These are phyloP conservation scores for Fusarium chaquense DNA, from an alignment of 2,329 filamentous ascomycete genomes.

Conservation along the genomic window DNA sequence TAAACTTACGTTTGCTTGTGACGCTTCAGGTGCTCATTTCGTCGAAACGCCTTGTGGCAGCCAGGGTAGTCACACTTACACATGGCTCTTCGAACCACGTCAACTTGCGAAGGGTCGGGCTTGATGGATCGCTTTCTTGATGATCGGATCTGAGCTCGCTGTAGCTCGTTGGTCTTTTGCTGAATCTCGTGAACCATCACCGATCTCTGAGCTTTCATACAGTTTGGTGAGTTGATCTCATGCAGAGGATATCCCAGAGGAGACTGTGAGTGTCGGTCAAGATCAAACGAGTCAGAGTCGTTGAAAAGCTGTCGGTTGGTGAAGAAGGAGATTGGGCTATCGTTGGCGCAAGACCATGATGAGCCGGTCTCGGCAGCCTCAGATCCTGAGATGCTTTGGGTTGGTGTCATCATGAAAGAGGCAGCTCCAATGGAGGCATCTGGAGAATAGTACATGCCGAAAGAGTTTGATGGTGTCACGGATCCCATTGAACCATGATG, in stretches of 20 bases:
- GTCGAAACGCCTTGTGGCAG: conserved; percentile 63
- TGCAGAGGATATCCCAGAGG: conserved; percentile 52
- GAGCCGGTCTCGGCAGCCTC: conserved; percentile 54
- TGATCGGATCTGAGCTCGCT: conserved; percentile 55
- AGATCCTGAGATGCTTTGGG: conserved; percentile 55
- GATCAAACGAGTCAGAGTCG: conserved; percentile 52
- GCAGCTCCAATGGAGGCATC: conserved; percentile 50
- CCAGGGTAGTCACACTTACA: conserved; percentile 61
- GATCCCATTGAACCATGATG: conserved; percentile 53
- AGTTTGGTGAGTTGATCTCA: conserved; percentile 51
- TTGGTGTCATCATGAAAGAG: conserved; percentile 57
- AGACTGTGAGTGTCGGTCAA: conserved; percentile 54
- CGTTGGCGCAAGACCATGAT: conserved; percentile 56
- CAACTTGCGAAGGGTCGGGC: conserved; percentile 48
- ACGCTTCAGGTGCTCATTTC: conserved; percentile 68
- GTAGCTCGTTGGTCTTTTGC: conserved; percentile 59
- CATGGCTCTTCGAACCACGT: conserved; percentile 56
- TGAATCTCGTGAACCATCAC: conserved; percentile 58
- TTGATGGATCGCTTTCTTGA: conserved; percentile 50
- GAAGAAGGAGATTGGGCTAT: conserved; percentile 58
- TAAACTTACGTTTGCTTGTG: conserved; percentile 63
- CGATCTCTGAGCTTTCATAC: conserved; percentile 54
- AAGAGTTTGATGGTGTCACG: conserved; percentile 54
- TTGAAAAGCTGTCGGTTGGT: conserved; percentile 50
- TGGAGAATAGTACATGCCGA: conserved; percentile 54